Conservation (phyloP, 2,329 filamentous ascomycete genomes). For the Geoglossum cookeanum region DNA sequence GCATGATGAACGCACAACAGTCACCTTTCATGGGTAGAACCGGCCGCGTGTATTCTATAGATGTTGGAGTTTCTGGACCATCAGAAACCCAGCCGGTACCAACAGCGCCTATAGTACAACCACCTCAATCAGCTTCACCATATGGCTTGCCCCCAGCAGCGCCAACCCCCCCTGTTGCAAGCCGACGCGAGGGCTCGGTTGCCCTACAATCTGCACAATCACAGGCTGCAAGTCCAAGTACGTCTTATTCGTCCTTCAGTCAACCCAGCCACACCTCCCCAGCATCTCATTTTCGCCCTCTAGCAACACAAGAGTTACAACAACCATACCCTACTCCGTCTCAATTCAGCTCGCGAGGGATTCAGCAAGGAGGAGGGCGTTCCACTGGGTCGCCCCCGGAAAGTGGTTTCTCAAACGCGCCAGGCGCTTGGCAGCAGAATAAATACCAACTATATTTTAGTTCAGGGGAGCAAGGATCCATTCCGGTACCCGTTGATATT, state of each 20-base stretch:
- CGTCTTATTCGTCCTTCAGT: conserved; percentile 29
- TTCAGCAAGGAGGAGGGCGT: not conserved
- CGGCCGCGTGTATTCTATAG: conserved; percentile 23
- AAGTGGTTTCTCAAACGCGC: not conserved
- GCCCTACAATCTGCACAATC: conserved; percentile 1
- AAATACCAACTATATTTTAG: not conserved
- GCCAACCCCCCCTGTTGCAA: conserved; percentile 11
- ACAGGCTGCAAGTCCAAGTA: conserved; percentile 26
- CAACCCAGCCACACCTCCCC: conserved; percentile 20
- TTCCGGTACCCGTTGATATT: conserved; percentile 53
- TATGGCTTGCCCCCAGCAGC: conserved; percentile 12
- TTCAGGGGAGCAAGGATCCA: conserved; percentile 21
- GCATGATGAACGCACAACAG: conserved; percentile 29
- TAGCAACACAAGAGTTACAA: conserved; percentile 10
- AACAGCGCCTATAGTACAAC: conserved; percentile 24
- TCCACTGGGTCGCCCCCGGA: not conserved
- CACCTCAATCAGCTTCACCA: conserved; percentile 22
- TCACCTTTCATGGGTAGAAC: conserved; percentile 27
- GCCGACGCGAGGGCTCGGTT: conserved; percentile 11
- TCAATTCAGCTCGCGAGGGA: conserved; percentile 8
- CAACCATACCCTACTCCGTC: conserved; percentile 8
- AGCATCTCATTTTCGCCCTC: conserved; percentile 10
- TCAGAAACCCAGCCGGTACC: conserved; percentile 26
- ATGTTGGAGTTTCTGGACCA: conserved; percentile 19
- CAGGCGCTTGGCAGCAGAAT: not conserved